Evolutionary conservation across 495 filamentous ascomycete species (phyloP).

Genomic region (Talaromyces stipitatus): DNA sequence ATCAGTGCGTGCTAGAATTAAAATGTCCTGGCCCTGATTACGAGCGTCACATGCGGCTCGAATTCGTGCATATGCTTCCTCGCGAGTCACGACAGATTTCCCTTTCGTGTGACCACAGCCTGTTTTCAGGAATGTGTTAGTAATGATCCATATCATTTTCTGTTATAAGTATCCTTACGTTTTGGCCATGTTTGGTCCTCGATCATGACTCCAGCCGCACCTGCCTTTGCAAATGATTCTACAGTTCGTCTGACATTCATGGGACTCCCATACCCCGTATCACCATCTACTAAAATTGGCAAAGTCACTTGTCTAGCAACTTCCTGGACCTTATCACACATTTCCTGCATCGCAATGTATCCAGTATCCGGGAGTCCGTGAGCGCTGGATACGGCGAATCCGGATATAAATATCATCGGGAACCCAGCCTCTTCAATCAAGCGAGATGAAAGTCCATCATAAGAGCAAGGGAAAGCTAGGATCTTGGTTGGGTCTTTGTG

Average conservation of each 20-base stretch:
- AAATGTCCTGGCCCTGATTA: constrained; percentile 33
- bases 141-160: neutral
- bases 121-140: constrained; percentile 4
- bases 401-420: constrained; percentile 29
- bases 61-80: constrained; percentile 32
- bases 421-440: constrained; percentile 35
- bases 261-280: constrained; percentile 34
- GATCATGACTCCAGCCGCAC: constrained; percentile 34
- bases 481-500: constrained; percentile 28
- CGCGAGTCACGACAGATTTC: constrained; percentile 32
- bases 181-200: constrained; percentile 37
- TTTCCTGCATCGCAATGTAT: constrained; percentile 36
- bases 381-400: constrained; percentile 25
- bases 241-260: constrained; percentile 36
- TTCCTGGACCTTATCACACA: constrained; percentile 36
- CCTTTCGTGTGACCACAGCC: constrained; percentile 40
- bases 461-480: constrained; percentile 27
- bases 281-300: constrained; percentile 33
- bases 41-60: constrained; percentile 32
- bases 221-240: constrained; percentile 28
- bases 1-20: constrained; percentile 35
- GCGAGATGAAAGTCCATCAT: constrained; percentile 32
- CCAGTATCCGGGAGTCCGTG: constrained; percentile 35
- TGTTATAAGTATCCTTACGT: constrained; percentile 10
- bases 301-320: constrained; percentile 23